Conservation (phyloP, 352 stramenopile species). For the Phytophthora multivora region DNA sequence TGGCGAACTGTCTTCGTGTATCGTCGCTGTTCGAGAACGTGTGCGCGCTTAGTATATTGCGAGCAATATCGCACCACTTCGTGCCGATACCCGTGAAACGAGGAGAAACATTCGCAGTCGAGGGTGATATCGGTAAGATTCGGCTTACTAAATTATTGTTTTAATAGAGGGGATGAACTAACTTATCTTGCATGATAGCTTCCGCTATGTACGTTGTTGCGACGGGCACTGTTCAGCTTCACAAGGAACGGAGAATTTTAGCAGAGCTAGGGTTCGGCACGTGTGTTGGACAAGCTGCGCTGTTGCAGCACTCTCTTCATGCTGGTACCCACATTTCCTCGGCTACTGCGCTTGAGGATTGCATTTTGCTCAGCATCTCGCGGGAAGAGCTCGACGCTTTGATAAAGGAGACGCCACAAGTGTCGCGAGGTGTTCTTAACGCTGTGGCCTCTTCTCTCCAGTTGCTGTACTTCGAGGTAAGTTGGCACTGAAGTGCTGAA, state of each 20-base stretch:
- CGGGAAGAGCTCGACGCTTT: conserved; percentile 68
- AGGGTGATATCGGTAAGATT: conserved; percentile 60
- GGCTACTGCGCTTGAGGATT: conserved; percentile 68
- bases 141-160: not conserved
- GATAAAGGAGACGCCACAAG: conserved; percentile 70
- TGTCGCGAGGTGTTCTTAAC: conserved; percentile 81
- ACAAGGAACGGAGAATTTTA: conserved; percentile 73
- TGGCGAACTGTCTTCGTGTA: conserved; percentile 78
- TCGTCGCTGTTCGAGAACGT: conserved; percentile 85
- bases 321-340: conserved; percentile 76
- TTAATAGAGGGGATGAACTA: not conserved
- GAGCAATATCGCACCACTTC: conserved; percentile 81
- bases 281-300: conserved; percentile 77
- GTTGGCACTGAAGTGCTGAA: not conserved
- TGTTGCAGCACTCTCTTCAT: conserved; percentile 67
- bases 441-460: conserved; percentile 75
- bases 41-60: conserved; percentile 78
- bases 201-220: conserved; percentile 83
- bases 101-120: conserved; percentile 66
- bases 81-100: conserved; percentile 52
- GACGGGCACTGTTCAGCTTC: conserved; percentile 70
- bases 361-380: conserved; percentile 76
- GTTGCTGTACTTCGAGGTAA: conserved; percentile 82
- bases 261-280: conserved; percentile 70
- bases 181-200: conserved; percentile 35